phyloP scores from a whole-genome alignment of 805 yeast species.

The Wickerhamiella dianesei region DNA sequence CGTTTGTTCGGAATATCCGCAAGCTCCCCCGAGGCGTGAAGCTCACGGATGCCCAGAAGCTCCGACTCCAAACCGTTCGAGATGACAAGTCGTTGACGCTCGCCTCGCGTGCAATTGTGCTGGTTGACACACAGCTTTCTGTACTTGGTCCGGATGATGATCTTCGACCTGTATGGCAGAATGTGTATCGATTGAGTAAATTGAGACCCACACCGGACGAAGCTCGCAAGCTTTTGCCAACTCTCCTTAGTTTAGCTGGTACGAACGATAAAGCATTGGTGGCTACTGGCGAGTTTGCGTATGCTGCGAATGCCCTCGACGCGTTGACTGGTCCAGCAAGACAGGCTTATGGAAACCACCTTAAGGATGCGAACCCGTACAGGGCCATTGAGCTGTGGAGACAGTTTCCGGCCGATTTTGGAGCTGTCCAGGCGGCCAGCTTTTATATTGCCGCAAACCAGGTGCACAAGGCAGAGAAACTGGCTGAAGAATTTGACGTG shows the following conservation, averaged over 20 bases:
- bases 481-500: not conserved
- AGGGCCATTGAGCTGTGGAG: slow-evolving; percentile 12
- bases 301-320: not conserved
- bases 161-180: not conserved
- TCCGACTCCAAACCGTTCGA: not conserved
- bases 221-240: not conserved
- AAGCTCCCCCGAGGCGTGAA: not conserved
- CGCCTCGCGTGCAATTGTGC: not conserved
- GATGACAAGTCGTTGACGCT: not conserved
- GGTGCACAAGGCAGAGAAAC: slow-evolving; percentile 6
- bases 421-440: slow-evolving; percentile 1
- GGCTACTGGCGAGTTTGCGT: slow-evolving; percentile 10
- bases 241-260: not conserved
- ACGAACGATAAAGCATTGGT: not conserved
- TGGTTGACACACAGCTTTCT: not conserved
- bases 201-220: not conserved
- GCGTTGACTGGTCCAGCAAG: slow-evolving; percentile 1
- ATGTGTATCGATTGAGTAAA: not conserved
- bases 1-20: not conserved
- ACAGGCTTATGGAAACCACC: slow-evolving; percentile 1
- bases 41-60: not conserved
- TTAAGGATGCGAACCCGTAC: slow-evolving; percentile 5
- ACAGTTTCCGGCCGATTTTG: not conserved
- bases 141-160: not conserved
- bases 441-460: slow-evolving; percentile 10